Evolutionary conservation across 805 yeast species (phyloP).

Genomic region (Myxozyma geophila): DNA sequence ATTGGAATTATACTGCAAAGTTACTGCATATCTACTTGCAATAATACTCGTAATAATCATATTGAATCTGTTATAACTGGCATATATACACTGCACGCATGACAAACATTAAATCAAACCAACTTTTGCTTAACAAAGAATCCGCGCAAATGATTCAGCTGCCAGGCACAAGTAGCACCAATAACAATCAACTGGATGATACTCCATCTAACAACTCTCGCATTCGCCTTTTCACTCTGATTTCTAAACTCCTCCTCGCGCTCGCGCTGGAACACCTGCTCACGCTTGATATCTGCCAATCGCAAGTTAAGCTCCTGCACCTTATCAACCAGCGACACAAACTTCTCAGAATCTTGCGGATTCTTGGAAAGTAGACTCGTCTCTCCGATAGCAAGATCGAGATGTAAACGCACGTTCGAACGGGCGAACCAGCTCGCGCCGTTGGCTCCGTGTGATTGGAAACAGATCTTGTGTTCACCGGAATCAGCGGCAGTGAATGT

Average conservation of each 20-base stretch:
- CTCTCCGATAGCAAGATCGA: constrained; percentile 74
- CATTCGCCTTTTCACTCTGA: constrained; percentile 74
- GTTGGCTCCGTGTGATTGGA: constrained; percentile 54
- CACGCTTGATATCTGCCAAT: constrained; percentile 62
- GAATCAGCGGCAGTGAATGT: constrained; percentile 80
- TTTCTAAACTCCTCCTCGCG: constrained; percentile 79
- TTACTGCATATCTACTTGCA: no score
- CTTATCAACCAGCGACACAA: constrained; percentile 54
- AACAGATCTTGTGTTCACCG: constrained; percentile 85
- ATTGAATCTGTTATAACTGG: no score
- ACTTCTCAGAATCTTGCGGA: constrained; percentile 52
- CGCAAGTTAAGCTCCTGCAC: constrained; percentile 62
- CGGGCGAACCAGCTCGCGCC: constrained; percentile 65
- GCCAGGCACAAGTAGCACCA: constrained; percentile 72
- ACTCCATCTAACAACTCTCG: constrained; percentile 75
- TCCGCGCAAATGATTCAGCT: constrained; percentile 72
- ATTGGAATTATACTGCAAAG: no score
- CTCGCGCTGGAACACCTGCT: constrained; percentile 63
- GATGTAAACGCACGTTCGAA: constrained; percentile 64
- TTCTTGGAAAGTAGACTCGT: constrained; percentile 61
- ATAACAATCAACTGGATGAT: constrained; percentile 70
- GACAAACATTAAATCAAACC: constrained; percentile 50
- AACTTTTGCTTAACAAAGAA: constrained; percentile 89
- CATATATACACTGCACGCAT: background rate
- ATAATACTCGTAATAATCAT: no score